phyloP scores from a whole-genome alignment of 495 filamentous ascomycete species.

The Talaromyces liani region DNA sequence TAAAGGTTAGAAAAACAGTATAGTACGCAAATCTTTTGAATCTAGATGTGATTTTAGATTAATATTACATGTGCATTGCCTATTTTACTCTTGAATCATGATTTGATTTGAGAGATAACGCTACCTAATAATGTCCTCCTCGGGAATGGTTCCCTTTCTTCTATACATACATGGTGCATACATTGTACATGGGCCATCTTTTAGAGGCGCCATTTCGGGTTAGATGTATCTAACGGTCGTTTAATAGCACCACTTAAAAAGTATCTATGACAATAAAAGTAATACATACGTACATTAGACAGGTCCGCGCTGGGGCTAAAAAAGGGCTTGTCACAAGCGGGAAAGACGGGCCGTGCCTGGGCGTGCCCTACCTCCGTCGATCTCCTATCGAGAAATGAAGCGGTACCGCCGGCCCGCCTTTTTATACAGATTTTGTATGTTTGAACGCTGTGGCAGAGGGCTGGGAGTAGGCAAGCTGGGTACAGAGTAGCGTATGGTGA shows the following conservation, averaged over 20 bases:
- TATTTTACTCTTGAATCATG: neutral
- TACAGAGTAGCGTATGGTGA: neutral
- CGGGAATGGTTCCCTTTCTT: neutral
- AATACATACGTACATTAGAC: neutral
- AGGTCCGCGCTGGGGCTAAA: neutral
- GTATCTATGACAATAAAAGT: too few relatives aligned
- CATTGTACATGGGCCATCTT: neutral
- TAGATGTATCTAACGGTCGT: neutral
- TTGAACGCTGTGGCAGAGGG: neutral
- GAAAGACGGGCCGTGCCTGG: neutral
- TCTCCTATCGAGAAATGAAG: neutral
- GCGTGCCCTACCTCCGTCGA: neutral
- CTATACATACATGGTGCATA: neutral
- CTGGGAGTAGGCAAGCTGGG: neutral
- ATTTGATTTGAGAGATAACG: neutral
- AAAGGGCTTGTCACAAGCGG: neutral
- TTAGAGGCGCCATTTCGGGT: neutral
- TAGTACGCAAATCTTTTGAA: neutral
- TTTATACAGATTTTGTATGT: neutral
- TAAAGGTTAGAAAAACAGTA: neutral
- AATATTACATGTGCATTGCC: neutral
- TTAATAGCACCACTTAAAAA: neutral
- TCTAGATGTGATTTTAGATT: neutral
- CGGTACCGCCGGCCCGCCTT: neutral
- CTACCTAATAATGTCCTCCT: neutral